Conservation (phyloP, 441 rosid genomes). For the Lepidium campestre region DNA sequence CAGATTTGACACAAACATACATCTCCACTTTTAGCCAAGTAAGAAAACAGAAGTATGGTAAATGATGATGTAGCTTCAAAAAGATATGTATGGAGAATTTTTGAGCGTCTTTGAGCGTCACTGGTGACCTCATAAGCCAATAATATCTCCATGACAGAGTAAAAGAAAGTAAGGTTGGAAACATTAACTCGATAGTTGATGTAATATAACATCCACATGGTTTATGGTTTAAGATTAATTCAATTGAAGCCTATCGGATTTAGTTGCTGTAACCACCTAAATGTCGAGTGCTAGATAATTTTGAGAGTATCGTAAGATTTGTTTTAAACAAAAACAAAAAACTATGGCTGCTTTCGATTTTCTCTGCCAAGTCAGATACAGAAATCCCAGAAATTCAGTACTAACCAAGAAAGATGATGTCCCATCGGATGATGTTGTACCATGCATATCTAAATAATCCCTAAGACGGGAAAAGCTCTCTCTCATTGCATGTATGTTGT, state of each 20-base stretch:
- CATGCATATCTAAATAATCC: constrained; percentile 95
- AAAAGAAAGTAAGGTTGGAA: neutral
- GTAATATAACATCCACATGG: constrained; percentile 13
- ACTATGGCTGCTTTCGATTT: neutral
- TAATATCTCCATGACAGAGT: neutral
- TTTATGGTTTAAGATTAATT: constrained; percentile 5
- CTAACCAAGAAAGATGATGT: constrained; percentile 94
- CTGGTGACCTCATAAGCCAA: neutral
- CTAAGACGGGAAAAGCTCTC: constrained; percentile 96
- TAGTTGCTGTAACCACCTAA: constrained; percentile 4
- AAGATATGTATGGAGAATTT: neutral
- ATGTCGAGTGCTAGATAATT: neutral
- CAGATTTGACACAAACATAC: constrained; percentile 27
- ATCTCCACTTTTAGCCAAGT: constrained; percentile 1
- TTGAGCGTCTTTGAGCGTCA: neutral
- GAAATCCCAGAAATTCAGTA: constrained; percentile 8
- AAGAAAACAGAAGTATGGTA: constrained; percentile 3
- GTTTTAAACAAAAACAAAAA: neutral
- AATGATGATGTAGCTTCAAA: neutral
- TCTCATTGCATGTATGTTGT: constrained; percentile 98
- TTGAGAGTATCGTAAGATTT: neutral
- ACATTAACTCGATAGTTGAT: constrained; percentile 2
- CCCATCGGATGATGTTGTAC: constrained; percentile 97
- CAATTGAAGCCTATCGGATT: neutral
- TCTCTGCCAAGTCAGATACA: neutral